Conservation (phyloP, 2,329 filamentous ascomycete genomes). For the Onygena corvina region DNA sequence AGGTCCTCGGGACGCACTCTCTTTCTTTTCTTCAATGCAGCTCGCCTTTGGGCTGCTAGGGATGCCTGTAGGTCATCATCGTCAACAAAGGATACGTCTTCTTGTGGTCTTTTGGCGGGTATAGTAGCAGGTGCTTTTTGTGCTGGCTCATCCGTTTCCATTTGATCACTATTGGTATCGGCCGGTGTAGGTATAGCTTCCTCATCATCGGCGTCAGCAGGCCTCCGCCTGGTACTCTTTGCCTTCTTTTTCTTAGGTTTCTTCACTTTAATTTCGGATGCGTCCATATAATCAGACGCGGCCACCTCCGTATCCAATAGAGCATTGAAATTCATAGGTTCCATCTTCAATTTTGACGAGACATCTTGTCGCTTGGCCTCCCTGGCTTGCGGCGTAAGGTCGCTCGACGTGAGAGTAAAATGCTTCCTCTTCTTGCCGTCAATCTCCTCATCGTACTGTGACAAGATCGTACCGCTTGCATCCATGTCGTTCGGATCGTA, state of each 20-base stretch:
- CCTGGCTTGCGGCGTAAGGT: constrained; percentile 53
- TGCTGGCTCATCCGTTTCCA: constrained; percentile 61
- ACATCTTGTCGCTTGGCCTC: constrained; percentile 44
- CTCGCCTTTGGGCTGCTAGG: constrained; percentile 67
- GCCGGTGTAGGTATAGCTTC: constrained; percentile 38
- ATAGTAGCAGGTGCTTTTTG: constrained; percentile 25
- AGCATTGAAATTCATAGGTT: constrained; percentile 61
- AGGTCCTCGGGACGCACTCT: constrained; percentile 76
- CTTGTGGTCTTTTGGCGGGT: constrained; percentile 51
- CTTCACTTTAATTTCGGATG: constrained; percentile 79
- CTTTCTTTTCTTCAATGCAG: constrained; percentile 84
- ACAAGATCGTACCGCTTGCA: constrained; percentile 56
- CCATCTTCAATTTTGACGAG: constrained; percentile 50
- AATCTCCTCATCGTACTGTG: constrained; percentile 94
- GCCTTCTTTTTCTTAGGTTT: constrained; percentile 82
- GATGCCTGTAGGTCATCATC: constrained; percentile 87
- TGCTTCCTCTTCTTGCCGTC: constrained; percentile 76
- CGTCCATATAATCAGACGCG: constrained; percentile 76
- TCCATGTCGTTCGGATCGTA: constrained; percentile 73
- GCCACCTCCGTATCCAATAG: constrained; percentile 50
- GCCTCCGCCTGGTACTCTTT: constrained; percentile 60
- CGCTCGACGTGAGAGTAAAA: constrained; percentile 74
- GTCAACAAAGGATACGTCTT: constrained; percentile 63
- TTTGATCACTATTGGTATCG: constrained; percentile 39
- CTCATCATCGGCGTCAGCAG: constrained; percentile 43